Evolutionary conservation across 306 rosid genomes (phyloP).

Genomic region (Begonia masoniana): DNA sequence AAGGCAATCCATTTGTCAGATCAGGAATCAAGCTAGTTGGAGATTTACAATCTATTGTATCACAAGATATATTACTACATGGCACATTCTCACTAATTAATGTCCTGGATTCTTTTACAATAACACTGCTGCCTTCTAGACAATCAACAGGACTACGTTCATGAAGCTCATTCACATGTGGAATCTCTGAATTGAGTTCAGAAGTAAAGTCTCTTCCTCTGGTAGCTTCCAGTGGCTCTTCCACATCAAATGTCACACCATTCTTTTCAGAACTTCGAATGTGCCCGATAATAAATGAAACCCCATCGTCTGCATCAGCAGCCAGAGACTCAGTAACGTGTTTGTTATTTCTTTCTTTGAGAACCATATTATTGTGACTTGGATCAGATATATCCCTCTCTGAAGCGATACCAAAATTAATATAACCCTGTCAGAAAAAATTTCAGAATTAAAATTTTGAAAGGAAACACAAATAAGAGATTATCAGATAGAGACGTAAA

Average conservation of each 20-base stretch:
- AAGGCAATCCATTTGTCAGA: too few relatives aligned
- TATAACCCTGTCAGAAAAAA: constrained; percentile 67
- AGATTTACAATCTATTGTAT: neutral
- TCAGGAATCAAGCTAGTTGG: too few relatives aligned
- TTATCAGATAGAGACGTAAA: neutral
- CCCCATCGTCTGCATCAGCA: constrained; percentile 93
- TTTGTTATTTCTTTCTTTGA: constrained; percentile 45
- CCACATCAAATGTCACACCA: constrained; percentile 16
- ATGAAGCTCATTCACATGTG: constrained; percentile 21
- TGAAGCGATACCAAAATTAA: constrained; percentile 87
- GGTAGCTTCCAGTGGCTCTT: constrained; percentile 24
- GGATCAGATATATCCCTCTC: constrained; percentile 54
- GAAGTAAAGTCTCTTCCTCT: constrained; percentile 20
- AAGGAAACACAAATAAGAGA: constrained; percentile 1
- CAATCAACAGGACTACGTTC: constrained; percentile 21
- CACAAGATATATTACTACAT: constrained; percentile 7
- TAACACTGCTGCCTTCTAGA: constrained; percentile 26
- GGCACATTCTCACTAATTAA: constrained; percentile 15
- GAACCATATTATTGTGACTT: constrained; percentile 45
- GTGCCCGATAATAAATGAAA: constrained; percentile 71
- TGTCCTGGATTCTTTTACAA: constrained; percentile 15
- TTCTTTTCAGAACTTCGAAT: constrained; percentile 34
- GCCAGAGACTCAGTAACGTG: constrained; percentile 47
- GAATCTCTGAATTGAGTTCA: constrained; percentile 13
- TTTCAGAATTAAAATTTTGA: neutral